A percentile compares a stretch with the other conserved stretches of the same genome.
Evolutionary conservation across 148 eudicot genomes (phyloP).

Genomic region (Camellia granthamiana): DNA sequence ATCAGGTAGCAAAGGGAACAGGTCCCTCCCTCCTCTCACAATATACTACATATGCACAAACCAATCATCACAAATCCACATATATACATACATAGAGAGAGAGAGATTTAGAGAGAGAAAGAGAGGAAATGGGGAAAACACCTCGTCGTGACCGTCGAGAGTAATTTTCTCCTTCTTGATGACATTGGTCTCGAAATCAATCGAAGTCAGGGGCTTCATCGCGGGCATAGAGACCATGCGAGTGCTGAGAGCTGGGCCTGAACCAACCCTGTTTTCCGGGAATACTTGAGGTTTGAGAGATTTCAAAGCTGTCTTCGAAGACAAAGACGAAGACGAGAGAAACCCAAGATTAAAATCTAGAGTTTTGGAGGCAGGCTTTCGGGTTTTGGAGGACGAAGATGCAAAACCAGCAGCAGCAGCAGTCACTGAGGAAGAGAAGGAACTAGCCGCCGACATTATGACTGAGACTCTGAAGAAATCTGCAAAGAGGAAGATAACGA

Average conservation of each 20-base stretch:
- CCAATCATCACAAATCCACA: neutral
- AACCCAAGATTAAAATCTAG: constrained; percentile 40
- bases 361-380: constrained; percentile 28
- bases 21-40: constrained; percentile 92
- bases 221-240: constrained; percentile 63
- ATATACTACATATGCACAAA: constrained; percentile 54
- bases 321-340: constrained; percentile 31
- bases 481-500: too few species aligned
- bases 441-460: constrained; percentile 48
- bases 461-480: neutral
- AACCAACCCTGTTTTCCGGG: neutral
- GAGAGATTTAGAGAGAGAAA: neutral
- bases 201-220: constrained; percentile 29
- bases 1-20: constrained; percentile 81
- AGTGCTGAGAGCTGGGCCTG: constrained; percentile 41
- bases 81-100: neutral
- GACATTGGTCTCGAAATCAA: constrained; percentile 68
- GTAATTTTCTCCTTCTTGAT: constrained; percentile 71
- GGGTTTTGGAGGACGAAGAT: constrained; percentile 25
- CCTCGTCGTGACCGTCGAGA: constrained; percentile 90
- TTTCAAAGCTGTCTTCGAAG: constrained; percentile 29
- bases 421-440: constrained; percentile 32
- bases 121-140: neutral
- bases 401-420: constrained; percentile 21
- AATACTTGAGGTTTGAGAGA: constrained; percentile 33